Conservation (phyloP, 2,329 filamentous ascomycete genomes). For the Xylariomycetidae sp. region DNA sequence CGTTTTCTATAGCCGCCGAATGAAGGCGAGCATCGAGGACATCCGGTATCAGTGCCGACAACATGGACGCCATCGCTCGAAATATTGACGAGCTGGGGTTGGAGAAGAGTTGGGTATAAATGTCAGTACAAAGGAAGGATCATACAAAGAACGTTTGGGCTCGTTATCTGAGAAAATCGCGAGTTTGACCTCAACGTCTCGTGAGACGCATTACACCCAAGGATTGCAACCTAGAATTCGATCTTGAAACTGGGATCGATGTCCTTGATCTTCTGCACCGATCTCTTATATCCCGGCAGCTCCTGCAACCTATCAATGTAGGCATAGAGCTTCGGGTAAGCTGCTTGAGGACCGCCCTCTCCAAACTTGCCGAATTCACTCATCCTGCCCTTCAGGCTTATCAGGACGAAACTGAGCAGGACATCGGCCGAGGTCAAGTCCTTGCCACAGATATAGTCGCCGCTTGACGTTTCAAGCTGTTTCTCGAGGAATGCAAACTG, state of each 20-base stretch:
- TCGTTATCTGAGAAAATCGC: too few relatives aligned
- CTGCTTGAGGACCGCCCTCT: constrained; percentile 29
- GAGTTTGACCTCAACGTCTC: too few relatives aligned
- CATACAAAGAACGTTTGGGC: too few relatives aligned
- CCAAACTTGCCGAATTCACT: constrained; percentile 36
- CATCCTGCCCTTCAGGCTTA: constrained; percentile 35
- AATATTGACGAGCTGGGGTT: too few relatives aligned
- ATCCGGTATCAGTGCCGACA: too few relatives aligned
- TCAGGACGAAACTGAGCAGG: constrained; percentile 46
- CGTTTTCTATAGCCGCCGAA: too few relatives aligned
- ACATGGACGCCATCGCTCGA: too few relatives aligned
- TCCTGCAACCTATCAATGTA: constrained; percentile 41
- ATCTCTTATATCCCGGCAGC: constrained; percentile 42
- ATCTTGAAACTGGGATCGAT: constrained; percentile 37
- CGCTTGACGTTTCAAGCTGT: constrained; percentile 38
- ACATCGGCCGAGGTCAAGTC: constrained; percentile 47
- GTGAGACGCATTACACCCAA: too few relatives aligned
- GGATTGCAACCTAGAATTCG: constrained; percentile 15
- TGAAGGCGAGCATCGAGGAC: too few relatives aligned
- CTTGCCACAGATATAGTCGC: constrained; percentile 44
- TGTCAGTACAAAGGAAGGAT: too few relatives aligned
- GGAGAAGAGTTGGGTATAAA: too few relatives aligned
- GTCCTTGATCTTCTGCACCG: constrained; percentile 42
- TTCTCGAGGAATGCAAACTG: constrained; percentile 46
- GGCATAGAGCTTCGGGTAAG: constrained; percentile 39